Percentiles rank a stretch among this genome's conserved stretches.
Conservation (phyloP, 768 basidiomycete genomes). For the Heimioporus sp. region DNA sequence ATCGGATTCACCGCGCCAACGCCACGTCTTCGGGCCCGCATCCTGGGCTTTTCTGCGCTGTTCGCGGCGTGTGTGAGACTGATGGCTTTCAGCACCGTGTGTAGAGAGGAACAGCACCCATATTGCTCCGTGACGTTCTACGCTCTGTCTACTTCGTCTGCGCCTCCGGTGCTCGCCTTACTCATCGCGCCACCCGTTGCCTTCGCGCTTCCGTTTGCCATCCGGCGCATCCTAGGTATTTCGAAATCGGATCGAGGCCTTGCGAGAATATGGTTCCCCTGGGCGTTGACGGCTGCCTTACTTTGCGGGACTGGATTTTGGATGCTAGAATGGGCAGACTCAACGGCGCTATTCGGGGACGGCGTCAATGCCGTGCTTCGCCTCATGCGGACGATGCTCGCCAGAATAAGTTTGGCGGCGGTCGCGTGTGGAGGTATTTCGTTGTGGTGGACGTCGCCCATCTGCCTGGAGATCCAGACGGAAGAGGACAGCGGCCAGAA, state of each 20-base stretch:
- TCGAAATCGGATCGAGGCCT: slow-evolving; percentile 76
- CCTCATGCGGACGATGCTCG: slow-evolving; percentile 55
- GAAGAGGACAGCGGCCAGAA: slow-evolving; percentile 22
- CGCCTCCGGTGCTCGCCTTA: slow-evolving; percentile 61
- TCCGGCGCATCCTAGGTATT: slow-evolving; percentile 56
- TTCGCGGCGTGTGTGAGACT: slow-evolving; percentile 69
- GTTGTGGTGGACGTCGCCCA: slow-evolving; percentile 71
- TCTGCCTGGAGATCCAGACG: slow-evolving; percentile 67
- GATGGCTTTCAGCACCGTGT: slow-evolving; percentile 82
- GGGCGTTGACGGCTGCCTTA: slow-evolving; percentile 57
- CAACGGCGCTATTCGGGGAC: slow-evolving; percentile 43
- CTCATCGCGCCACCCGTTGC: slow-evolving; percentile 56
- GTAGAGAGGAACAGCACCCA: slow-evolving; percentile 92
- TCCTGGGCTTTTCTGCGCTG: slow-evolving; percentile 67
- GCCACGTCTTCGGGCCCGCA: slow-evolving; percentile 65
- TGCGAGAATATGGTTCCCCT: slow-evolving; percentile 60
- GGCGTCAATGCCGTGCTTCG: slow-evolving; percentile 47
- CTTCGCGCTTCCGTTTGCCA: slow-evolving; percentile 51
- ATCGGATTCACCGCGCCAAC: slow-evolving; percentile 69
- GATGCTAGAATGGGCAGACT: slow-evolving; percentile 80
- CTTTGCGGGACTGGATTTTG: slow-evolving; percentile 65
- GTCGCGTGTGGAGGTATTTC: slow-evolving; percentile 51
- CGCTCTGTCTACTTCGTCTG: slow-evolving; percentile 63
- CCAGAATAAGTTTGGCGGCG: slow-evolving; percentile 52
- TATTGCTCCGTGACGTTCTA: slow-evolving; percentile 92